A percentile compares a stretch with the other conserved stretches of the same genome.
phyloP scores from a whole-genome alignment of 75 land plant genomes.

The Pseudotsuga menziesii region DNA sequence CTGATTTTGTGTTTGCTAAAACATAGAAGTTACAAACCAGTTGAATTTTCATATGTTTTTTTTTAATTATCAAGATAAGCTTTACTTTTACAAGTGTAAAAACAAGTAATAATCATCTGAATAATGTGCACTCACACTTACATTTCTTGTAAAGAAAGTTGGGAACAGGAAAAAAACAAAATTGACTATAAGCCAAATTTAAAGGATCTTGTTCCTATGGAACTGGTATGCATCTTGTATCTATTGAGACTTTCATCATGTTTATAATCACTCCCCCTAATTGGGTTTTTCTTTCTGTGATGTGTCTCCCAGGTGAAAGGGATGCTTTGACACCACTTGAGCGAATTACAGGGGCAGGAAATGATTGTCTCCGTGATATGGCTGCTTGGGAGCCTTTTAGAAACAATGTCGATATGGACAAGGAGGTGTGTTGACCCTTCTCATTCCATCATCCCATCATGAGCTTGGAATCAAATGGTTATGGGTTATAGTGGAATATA shows the following conservation, averaged over 20 bases:
- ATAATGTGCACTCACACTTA: background rate
- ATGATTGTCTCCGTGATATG: slow-evolving; percentile 15
- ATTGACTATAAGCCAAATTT: background rate
- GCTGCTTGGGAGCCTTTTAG: slow-evolving; percentile 89
- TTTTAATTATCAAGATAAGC: background rate
- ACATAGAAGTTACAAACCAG: background rate
- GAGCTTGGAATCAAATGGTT: background rate
- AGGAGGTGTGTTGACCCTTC: slow-evolving; percentile 45
- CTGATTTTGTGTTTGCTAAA: background rate
- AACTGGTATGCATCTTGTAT: background rate
- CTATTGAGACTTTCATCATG: background rate
- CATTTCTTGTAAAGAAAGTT: background rate
- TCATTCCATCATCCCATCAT: background rate
- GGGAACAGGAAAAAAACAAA: background rate
- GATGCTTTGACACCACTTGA: slow-evolving; percentile 58
- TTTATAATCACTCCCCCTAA: background rate
- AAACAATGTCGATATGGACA: slow-evolving; percentile 88
- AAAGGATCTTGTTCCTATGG: background rate
- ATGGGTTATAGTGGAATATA: background rate
- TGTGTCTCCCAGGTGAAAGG: slow-evolving; percentile 54
- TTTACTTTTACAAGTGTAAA: background rate
- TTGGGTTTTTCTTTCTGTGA: background rate
- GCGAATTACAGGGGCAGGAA: slow-evolving; percentile 21
- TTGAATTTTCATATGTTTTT: background rate
- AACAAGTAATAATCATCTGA: background rate